Evolutionary conservation across 1,139 yeast species (phyloP).

Genomic region (Taphrina confusa): DNA sequence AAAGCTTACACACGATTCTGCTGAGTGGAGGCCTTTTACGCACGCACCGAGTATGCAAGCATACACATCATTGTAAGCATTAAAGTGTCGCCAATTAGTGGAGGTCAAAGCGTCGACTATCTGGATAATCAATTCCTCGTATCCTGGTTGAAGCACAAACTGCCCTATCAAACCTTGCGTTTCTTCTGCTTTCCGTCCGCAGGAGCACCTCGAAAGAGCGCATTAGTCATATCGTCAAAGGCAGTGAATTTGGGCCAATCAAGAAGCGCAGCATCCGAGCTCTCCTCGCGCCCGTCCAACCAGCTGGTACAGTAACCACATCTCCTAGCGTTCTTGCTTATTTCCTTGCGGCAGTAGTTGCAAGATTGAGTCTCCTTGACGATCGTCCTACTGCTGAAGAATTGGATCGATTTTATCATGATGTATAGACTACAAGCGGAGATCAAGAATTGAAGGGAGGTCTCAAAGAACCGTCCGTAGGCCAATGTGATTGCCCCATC

Average conservation of each 20-base stretch:
- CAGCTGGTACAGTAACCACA: slow-evolving; percentile 16
- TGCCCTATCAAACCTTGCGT: too few relatives aligned
- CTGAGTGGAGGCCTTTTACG: too few relatives aligned
- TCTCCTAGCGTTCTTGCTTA: slow-evolving; percentile 1
- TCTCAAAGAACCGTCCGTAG: slow-evolving; percentile 15
- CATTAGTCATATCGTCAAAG: slow-evolving; percentile 1
- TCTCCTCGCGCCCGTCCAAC: slow-evolving; percentile 17
- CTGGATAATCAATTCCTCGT: too few relatives aligned
- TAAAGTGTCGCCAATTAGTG: too few relatives aligned
- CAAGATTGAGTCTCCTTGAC: slow-evolving; percentile 9
- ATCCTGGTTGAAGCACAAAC: too few relatives aligned
- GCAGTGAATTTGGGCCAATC: background rate
- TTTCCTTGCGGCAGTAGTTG: slow-evolving; percentile 11
- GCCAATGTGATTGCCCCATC: slow-evolving; percentile 16
- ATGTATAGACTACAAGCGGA: slow-evolving; percentile 5
- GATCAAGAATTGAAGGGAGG: slow-evolving; percentile 5
- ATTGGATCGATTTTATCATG: background rate
- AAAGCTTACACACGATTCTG: too few relatives aligned
- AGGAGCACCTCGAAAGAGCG: background rate
- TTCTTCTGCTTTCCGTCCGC: background rate
- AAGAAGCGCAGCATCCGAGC: background rate
- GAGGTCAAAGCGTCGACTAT: too few relatives aligned
- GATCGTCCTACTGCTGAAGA: slow-evolving; percentile 5
- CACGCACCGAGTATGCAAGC: too few relatives aligned
- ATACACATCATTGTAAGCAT: too few relatives aligned